These are phyloP conservation scores for Microbotryomycetes sp. DNA, from an alignment of 1,284 basidiomycete species.

Conservation along the genomic window DNA sequence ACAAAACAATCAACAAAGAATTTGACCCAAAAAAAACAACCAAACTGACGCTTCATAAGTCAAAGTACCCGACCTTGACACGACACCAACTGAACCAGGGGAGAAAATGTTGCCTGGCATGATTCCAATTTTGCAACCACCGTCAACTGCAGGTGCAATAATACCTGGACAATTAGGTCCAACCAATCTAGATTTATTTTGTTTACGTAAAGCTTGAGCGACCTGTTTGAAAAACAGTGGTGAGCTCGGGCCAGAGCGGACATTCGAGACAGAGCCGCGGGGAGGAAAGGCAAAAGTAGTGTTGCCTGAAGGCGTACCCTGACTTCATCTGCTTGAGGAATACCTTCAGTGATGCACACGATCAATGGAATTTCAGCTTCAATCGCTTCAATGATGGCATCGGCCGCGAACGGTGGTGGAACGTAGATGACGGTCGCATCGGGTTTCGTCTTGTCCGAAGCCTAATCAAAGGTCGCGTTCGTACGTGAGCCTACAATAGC, in stretches of 20 bases:
- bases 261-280: not conserved
- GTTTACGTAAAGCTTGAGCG: conserved; percentile 85
- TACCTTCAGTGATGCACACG: conserved; percentile 95
- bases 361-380: conserved; percentile 94
- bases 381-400: conserved; percentile 94
- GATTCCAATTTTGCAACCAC: conserved; percentile 98
- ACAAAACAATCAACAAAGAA: not conserved
- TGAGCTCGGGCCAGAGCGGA: not conserved
- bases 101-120: conserved; percentile 97
- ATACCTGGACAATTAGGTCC: conserved; percentile 95
- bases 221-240: conserved; percentile 51
- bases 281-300: not conserved
- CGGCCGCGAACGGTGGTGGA: conserved; percentile 83
- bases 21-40: conserved; percentile 32
- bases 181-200: conserved; percentile 82
- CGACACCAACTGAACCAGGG: conserved; percentile 92
- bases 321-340: conserved; percentile 93
- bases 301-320: conserved; percentile 55
- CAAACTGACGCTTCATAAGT: conserved; percentile 73
- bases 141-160: conserved; percentile 68
- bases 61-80: conserved; percentile 90
- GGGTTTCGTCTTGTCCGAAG: conserved; percentile 46
- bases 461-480: too few species aligned
- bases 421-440: conserved; percentile 95
- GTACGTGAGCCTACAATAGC: too few species aligned